Conservation (phyloP, 768 basidiomycete genomes). For the Suillus spraguei region DNA sequence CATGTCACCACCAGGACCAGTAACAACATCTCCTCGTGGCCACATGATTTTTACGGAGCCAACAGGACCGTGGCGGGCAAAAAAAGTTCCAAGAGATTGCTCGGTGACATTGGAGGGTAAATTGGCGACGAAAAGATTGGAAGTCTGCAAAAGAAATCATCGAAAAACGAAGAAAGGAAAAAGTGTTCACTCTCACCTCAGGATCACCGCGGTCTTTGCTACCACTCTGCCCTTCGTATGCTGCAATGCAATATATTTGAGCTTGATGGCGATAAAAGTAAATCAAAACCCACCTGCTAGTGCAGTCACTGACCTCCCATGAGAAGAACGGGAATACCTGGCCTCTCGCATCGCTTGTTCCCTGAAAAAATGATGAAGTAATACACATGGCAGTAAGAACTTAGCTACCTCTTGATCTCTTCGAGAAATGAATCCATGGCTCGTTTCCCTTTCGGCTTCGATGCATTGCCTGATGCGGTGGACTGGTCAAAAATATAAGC, state of each 20-base stretch:
- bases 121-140: slow-evolving; percentile 96
- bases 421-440: slow-evolving; percentile 97
- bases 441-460: slow-evolving; percentile 89
- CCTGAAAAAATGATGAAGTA: slow-evolving; percentile 42
- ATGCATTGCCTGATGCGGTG: slow-evolving; percentile 52
- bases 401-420: slow-evolving; percentile 84
- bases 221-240: slow-evolving; percentile 90
- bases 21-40: slow-evolving; percentile 81
- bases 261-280: not conserved
- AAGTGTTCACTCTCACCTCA: slow-evolving; percentile 50
- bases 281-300: slow-evolving; percentile 67
- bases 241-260: slow-evolving; percentile 35
- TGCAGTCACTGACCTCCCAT: slow-evolving; percentile 83
- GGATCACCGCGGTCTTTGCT: slow-evolving; percentile 89
- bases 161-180: slow-evolving; percentile 2
- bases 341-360: slow-evolving; percentile 93
- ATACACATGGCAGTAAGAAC: not conserved
- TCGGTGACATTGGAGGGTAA: slow-evolving; percentile 88
- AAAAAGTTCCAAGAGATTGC: slow-evolving; percentile 83
- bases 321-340: slow-evolving; percentile 69
- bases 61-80: slow-evolving; percentile 91
- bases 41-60: slow-evolving; percentile 98
- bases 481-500: slow-evolving; percentile 36
- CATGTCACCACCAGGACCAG: slow-evolving; percentile 76
- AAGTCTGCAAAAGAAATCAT: slow-evolving; percentile 56